phyloP scores from a whole-genome alignment of 2,329 filamentous ascomycete genomes.

The Emmonsiellopsis sp. region DNA sequence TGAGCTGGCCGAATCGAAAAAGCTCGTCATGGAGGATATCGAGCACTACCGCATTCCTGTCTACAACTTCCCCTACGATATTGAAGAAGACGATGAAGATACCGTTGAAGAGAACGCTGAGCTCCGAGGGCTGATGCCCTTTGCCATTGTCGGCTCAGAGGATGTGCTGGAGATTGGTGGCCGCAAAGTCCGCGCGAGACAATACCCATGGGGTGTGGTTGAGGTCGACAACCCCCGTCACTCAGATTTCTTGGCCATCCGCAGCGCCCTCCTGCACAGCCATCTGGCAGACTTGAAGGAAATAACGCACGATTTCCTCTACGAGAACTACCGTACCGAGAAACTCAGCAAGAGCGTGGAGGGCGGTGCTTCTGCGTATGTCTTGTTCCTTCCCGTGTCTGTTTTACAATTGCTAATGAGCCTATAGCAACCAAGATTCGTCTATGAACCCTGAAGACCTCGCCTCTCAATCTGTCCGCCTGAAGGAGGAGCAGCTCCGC shows the following conservation, averaged over 20 bases:
- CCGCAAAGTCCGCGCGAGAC: conserved; percentile 82
- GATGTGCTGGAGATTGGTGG: conserved; percentile 90
- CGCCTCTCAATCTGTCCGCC: conserved; percentile 89
- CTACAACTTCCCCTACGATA: conserved; percentile 99
- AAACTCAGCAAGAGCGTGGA: conserved; percentile 99
- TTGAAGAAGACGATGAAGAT: conserved; percentile 98
- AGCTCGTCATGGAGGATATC: conserved; percentile 99
- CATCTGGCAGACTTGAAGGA: conserved; percentile 98
- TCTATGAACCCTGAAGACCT: conserved; percentile 65
- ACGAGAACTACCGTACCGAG: conserved; percentile 99
- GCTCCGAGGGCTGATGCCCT: conserved; percentile 93
- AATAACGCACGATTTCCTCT: conserved; percentile 98
- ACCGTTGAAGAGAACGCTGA: conserved; percentile 99
- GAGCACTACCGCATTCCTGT: conserved; percentile 99
- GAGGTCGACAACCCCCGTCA: conserved; percentile 99
- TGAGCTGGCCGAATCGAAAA: conserved; percentile 97
- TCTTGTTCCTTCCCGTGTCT: conserved; percentile 22
- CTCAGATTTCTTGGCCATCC: conserved; percentile 95
- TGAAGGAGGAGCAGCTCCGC: conserved; percentile 99
- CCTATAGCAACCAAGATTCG: conserved; percentile 11
- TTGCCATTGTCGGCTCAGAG: conserved; percentile 96
- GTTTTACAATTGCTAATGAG: neutral
- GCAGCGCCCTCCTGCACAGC: conserved; percentile 92
- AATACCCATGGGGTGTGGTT: conserved; percentile 98
- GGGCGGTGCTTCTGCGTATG: conserved; percentile 77